Conservation (phyloP, 345 rosid species). For the Camelina neglecta region DNA sequence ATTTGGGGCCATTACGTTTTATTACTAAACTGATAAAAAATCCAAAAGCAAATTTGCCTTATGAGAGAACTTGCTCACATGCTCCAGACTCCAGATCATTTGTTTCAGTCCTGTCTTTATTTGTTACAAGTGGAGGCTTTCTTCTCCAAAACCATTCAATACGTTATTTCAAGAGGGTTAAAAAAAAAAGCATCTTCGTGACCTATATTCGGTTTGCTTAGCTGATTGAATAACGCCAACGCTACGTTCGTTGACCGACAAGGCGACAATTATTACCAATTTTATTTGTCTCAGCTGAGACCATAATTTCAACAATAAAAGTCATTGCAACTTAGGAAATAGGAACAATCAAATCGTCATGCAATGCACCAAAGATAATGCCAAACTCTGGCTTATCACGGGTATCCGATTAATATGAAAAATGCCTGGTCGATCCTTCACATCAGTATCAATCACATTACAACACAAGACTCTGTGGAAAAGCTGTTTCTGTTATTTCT, state of each 20-base stretch:
- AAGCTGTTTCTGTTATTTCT: slow-evolving; percentile 16
- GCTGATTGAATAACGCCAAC: slow-evolving; percentile 17
- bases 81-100: not conserved
- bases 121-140: not conserved
- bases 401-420: slow-evolving; percentile 22
- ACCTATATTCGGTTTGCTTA: too few relatives aligned
- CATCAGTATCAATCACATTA: slow-evolving; percentile 20
- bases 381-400: slow-evolving; percentile 25
- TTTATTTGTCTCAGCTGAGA: not conserved
- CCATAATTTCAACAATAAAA: not conserved
- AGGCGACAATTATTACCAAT: not conserved
- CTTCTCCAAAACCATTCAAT: not conserved
- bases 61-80: not conserved
- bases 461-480: slow-evolving; percentile 26
- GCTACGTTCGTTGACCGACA: slow-evolving; percentile 3
- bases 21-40: too few relatives aligned
- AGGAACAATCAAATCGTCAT: slow-evolving; percentile 7
- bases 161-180: too few relatives aligned
- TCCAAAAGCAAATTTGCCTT: not conserved
- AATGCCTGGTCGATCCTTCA: not conserved
- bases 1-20: not conserved
- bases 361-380: not conserved
- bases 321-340: not conserved
- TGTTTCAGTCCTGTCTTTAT: not conserved
- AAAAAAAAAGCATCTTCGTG: too few relatives aligned